phyloP scores from a whole-genome alignment of 805 yeast species.

The Myxozyma neotropica region DNA sequence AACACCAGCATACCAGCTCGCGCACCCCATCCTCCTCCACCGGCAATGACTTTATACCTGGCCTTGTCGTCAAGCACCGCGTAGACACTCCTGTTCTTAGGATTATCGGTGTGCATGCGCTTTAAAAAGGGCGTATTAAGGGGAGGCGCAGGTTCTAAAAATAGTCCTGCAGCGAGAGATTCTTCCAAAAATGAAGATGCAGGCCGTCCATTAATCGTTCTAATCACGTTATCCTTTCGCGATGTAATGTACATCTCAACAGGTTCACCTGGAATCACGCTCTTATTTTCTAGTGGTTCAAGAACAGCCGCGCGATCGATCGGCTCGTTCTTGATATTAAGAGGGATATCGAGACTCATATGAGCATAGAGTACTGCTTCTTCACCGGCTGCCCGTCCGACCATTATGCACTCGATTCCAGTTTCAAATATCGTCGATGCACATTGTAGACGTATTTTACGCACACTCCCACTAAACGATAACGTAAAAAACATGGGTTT shows the following conservation, averaged over 20 bases:
- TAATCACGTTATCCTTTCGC: slow-evolving; percentile 60
- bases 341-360: slow-evolving; percentile 23
- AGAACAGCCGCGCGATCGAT: background rate
- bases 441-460: slow-evolving; percentile 16
- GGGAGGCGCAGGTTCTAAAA: slow-evolving; percentile 28
- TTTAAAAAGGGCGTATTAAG: slow-evolving; percentile 6
- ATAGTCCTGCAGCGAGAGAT: slow-evolving; percentile 29
- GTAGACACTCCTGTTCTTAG: slow-evolving; percentile 26
- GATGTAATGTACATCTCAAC: slow-evolving; percentile 50
- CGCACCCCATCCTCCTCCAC: slow-evolving; percentile 78
- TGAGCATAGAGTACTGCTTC: slow-evolving; percentile 18
- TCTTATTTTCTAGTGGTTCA: slow-evolving; percentile 13
- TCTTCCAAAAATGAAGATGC: slow-evolving; percentile 60
- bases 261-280: slow-evolving; percentile 8
- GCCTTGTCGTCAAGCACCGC: slow-evolving; percentile 35
- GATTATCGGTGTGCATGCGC: slow-evolving; percentile 4
- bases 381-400: slow-evolving; percentile 9
- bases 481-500: slow-evolving; percentile 8
- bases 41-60: slow-evolving; percentile 62
- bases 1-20: slow-evolving; percentile 66
- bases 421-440: slow-evolving; percentile 32
- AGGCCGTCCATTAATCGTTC: slow-evolving; percentile 55
- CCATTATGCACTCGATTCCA: slow-evolving; percentile 23
- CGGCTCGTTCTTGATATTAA: slow-evolving; percentile 12
- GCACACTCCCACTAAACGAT: slow-evolving; percentile 6